Base-by-base conservation (phyloP, 2,329 filamentous ascomycete species). In the Alternaria longipes region DNA sequence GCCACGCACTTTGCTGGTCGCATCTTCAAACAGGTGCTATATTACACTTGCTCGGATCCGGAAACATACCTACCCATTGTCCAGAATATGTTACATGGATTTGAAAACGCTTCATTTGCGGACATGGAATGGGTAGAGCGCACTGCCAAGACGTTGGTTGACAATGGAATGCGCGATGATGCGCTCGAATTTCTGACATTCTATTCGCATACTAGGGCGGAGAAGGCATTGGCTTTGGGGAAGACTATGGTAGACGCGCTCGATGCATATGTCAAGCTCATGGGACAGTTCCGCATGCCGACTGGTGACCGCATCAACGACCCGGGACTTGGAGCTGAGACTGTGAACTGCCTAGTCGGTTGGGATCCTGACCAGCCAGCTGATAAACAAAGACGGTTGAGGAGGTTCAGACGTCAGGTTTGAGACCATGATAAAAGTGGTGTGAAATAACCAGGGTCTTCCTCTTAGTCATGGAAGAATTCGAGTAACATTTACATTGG, bases 11-110 rank as follows among this genome's bases (percentile, higher is more conserved):
- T 75, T 36, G 70, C 73, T 1, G 71, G 73, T 7, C 65, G 69
- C 11, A 59, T 70, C 6, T 75, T 71, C 64, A 74, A 75, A 45
- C 69, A 71, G 20, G 65, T 72, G 1, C 46, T 75, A 45, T 75
- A 74, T 58, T 75, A 72, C 54, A 73, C 71, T n/a, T 75, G 73
- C 56, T 73, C 71, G 6, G 59, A 72, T 20, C 73, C 73, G 0
- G 60, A 70, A 12, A 44, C 50, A 2, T 69, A 65, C 18, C 67
- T 73, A 1, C 73, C 69, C 0, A 46, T 73, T 6, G 69, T 75
- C 7, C 68, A 69, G 32, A 60, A 64, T 4, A 75, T 73, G 71
- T 54, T 74, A 26, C 64, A 68, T 7, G 68, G 67, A 3, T 74
- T 75, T 32, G 73, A 75, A 32, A 73, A 74, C 24, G 59, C 60